Evolutionary conservation across 345 rosid species (phyloP).

Genomic region (Citrus maxima): DNA sequence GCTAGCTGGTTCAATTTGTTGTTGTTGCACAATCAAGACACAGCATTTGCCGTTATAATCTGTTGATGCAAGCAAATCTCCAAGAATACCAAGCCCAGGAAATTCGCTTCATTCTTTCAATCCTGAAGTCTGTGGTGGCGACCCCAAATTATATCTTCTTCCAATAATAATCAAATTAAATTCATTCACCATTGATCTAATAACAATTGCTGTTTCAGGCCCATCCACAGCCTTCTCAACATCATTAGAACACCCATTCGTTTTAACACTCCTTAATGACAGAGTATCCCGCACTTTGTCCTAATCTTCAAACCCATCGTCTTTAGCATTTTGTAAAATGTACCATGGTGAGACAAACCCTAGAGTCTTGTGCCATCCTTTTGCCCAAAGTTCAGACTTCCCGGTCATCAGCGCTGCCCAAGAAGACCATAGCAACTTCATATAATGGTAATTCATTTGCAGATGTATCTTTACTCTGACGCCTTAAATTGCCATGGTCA

Average conservation of each 20-base stretch:
- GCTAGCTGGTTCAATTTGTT: too few relatives aligned
- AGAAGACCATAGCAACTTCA: slow-evolving; percentile 34
- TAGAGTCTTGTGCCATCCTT: slow-evolving; percentile 38
- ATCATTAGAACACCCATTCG: slow-evolving; percentile 11
- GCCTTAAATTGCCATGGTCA: slow-evolving; percentile 16
- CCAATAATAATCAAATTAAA: slow-evolving; percentile 52
- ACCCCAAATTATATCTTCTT: slow-evolving; percentile 31
- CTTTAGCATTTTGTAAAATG: slow-evolving; percentile 17
- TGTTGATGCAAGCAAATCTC: slow-evolving; percentile 42
- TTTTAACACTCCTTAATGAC: slow-evolving; percentile 29
- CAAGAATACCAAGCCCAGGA: slow-evolving; percentile 61
- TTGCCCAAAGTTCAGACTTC: slow-evolving; percentile 49
- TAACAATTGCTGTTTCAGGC: slow-evolving; percentile 20
- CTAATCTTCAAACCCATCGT: slow-evolving; percentile 19
- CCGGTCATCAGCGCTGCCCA: slow-evolving; percentile 60
- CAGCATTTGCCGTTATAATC: background rate
- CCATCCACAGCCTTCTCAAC: slow-evolving; percentile 35
- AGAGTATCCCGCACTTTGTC: slow-evolving; percentile 32
- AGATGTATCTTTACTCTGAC: background rate
- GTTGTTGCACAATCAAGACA: background rate
- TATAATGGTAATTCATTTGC: too few relatives aligned
- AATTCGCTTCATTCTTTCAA: slow-evolving; percentile 57
- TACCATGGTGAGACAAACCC: slow-evolving; percentile 28
- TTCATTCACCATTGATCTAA: slow-evolving; percentile 29
- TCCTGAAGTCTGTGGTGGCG: slow-evolving; percentile 31